Base-by-base conservation (phyloP, 805 yeast species). In the Naumovozyma dairenensis region DNA sequence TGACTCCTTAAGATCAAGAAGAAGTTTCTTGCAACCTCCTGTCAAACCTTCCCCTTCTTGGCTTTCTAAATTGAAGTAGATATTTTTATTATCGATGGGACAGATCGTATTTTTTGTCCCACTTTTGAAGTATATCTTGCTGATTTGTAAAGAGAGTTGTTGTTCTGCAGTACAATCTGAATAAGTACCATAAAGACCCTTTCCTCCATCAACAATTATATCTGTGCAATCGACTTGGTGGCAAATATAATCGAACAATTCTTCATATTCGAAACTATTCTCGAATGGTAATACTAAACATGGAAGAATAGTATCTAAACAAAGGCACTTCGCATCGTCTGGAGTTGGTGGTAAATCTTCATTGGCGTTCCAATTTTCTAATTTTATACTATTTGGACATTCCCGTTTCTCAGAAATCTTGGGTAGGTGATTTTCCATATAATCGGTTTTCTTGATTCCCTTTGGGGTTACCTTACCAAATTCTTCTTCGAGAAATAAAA, bases 321-420 rank as follows among this genome's bases (percentile, higher is more conserved):
- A 82, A 32, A 68, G 62, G 60, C 92, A 82, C 29, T 69, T 69
- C 16, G 53, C 60, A 29, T 61, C 51, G 40, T 78, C 69, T 27
- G 93, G 93, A 8, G 79, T 69, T 39, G 80, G 82, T 32, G 93
- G 92, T 44, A 79, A 62, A 7, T 48, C 51, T 12, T 68, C 55
- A 10, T 75, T 62, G 12, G 86, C 89, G 33, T 62, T 59, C 92
- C 92, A 82, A n/a, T 22, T 21, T 2, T 28, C 6, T 3, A n/a
- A 8, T 20, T 15, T 22, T 14, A 13, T 53, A 1, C 63, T 15
- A 5, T 20, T 2, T n/a, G 29, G 18, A 24, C 26, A 24, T 12
- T 24, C 26, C n/a, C n/a, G n/a, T 5, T 10, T 7, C 6, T 24
- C n/a, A 6, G 22, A 20, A 10, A 24, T 24, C 13, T 24, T 24